These are phyloP conservation scores for Physcomitrellopsis africana DNA, from an alignment of 225 moss, liverwort and hornwort species.

Conservation along the genomic window DNA sequence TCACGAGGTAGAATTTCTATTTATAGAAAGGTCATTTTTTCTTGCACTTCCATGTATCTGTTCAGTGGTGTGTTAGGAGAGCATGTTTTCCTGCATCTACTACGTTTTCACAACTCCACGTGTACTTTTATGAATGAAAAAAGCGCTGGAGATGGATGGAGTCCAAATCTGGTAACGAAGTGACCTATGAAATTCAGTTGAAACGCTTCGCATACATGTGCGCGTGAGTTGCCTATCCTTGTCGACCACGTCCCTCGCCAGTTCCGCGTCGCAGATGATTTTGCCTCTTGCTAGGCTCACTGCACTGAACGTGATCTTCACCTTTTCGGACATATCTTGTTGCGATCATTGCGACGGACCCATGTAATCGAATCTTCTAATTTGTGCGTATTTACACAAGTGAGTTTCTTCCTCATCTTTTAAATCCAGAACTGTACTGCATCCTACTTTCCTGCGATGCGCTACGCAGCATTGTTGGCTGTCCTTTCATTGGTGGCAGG, in stretches of 20 bases:
- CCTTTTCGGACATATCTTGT: constrained; percentile 2
- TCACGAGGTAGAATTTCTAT: constrained; percentile 24
- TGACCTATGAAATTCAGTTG: constrained; percentile 41
- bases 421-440: constrained; percentile 4
- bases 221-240: constrained; percentile 28
- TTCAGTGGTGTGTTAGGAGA: neutral
- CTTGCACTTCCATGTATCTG: constrained; percentile 7
- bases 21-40: neutral
- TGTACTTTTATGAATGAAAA: constrained; percentile 34
- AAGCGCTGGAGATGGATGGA: constrained; percentile 28
- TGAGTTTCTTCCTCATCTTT: constrained; percentile 20
- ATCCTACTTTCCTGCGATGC: neutral
- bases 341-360: constrained; percentile 14
- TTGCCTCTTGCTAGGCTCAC: constrained; percentile 4
- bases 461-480: neutral
- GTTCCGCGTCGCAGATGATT: constrained; percentile 24
- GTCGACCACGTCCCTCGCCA: constrained; percentile 19
- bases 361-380: constrained; percentile 10
- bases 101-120: constrained; percentile 21
- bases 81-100: neutral
- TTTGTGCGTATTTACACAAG: neutral
- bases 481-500: neutral
- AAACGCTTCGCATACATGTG: constrained; percentile 42
- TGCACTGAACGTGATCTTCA: constrained; percentile 15
- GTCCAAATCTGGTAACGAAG: constrained; percentile 35